Evolutionary conservation across 352 stramenopile species (phyloP).

Genomic region (Pythium dissotocum): DNA sequence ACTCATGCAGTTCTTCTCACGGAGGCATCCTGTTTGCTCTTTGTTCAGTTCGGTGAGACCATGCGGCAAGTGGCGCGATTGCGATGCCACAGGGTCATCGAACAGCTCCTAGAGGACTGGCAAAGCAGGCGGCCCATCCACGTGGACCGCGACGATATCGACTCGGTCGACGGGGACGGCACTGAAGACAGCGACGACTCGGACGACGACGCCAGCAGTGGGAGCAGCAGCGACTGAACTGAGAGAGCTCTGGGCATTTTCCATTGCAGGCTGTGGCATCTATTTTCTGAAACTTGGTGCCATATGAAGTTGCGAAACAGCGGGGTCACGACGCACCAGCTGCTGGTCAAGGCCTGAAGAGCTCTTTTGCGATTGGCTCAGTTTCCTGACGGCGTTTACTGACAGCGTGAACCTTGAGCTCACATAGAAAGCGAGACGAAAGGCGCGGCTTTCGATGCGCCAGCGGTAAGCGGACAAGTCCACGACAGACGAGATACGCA

Average conservation of each 20-base stretch:
- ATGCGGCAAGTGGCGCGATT: constrained; percentile 48
- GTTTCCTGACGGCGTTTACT: background rate
- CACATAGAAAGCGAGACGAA: background rate
- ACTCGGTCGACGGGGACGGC: constrained; percentile 4
- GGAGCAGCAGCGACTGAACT: background rate
- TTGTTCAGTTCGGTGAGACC: constrained; percentile 45
- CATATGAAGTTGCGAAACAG: constrained; percentile 28
- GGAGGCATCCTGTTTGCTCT: background rate
- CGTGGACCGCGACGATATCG: constrained; percentile 16
- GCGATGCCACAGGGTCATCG: constrained; percentile 24
- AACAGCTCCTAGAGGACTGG: constrained; percentile 27
- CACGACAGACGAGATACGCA: background rate
- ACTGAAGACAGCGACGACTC: constrained; percentile 21
- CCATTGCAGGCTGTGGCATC: background rate
- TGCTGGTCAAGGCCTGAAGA: constrained; percentile 8
- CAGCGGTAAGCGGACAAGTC: background rate
- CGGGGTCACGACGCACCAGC: constrained; percentile 9
- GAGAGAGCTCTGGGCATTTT: background rate
- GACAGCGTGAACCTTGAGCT: background rate
- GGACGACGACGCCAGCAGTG: background rate
- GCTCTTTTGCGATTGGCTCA: constrained; percentile 20
- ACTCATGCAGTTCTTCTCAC: background rate
- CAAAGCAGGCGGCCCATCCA: constrained; percentile 16
- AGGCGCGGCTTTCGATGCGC: background rate
- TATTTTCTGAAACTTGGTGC: constrained; percentile 11